Base-by-base conservation (phyloP, 2,329 filamentous ascomycete species). In the Penicillium brevicompactum region DNA sequence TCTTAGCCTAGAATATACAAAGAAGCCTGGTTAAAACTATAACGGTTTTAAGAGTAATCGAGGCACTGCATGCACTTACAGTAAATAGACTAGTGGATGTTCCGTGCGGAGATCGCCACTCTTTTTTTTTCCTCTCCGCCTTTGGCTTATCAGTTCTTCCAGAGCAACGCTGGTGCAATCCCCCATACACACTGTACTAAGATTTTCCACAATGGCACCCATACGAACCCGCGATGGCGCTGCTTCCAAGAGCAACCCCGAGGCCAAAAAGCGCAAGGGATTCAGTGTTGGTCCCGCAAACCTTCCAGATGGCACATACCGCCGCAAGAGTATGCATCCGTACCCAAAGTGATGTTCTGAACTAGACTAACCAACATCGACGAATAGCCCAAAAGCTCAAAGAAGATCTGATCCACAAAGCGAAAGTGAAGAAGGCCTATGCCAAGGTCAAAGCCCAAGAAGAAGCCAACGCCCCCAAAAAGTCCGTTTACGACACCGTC, bases 401-500 rank as follows among this genome's bases (percentile, higher is more conserved):
- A 76, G 84, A 88, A 62, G 85, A 90, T 62, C 79, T 96, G 53
- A 97, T 97, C 67, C 86, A 92, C 74, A 95, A 94, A 73, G 92
- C 92, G 57, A 96, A 97, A 75, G 82, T 96, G 59, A 94, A 93
- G 76, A 96, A 96, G 75, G 85, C 89, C 41, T 97, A 96, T 71
- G 89, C 89, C 60, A 97, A 96, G 75, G 80, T 96, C 61, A 93
- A 92, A 74, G 86, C 86, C 40, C 77, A 79, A 45, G 80, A 85
- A 70, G 72, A 78, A 38, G 72, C 71, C 38, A 64, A 70, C 37
- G 64, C 64, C 27, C 58, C 65, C 9, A 56, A 60, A 43, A 71
- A 68, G 66, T 66, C 76, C 56, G 58, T 73, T 61, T 68, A 77
- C 64, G 56, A 58, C 49, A 64, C 51, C 41, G 63, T 72, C 46